Base-by-base conservation (phyloP, 345 rosid genomes). In the Eucalyptus erythrocorys region DNA sequence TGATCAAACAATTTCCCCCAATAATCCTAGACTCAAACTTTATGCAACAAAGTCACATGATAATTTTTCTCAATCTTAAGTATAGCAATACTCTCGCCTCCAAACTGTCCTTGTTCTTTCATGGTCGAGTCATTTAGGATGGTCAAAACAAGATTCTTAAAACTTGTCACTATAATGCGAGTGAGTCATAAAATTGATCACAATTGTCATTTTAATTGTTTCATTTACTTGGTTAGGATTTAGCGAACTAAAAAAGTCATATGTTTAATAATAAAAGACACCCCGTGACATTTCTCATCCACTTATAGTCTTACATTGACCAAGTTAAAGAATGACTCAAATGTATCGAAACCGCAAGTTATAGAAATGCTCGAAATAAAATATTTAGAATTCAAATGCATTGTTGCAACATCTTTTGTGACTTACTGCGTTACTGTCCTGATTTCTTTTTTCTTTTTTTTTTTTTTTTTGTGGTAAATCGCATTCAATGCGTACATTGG, bases 21-120 rank as follows among this genome's bases (percentile, higher is more conserved):
- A 9, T 14, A 16, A 68, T 68, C 21, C 37, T 34, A 21, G 43
- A 68, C 7, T 17, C 4, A 0, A 8, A 32, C 42, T 26, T 59
- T 16, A 68, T 8, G 42, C 13, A 17, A 3, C 0, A 17, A 17
- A 40, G 34, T 68, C 13, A 8, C 43, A 6, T 34, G 80, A 68
- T 32, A 32, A n/a, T 1, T 32, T 68, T 16, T 32, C 13, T 68
- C 24, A 0, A 32, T 66, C 22, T 2, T 66, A 32, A 66, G 34
- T 8, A 7, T 2, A 4, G 80, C 4, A 5, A 68, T 21, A 21
- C 5, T 32, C 42, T 68, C 8, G 24, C 80, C 80, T 68, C 1
- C 22, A 68, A 15, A 66, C 1, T 1, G 0, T 4, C 2, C 2
- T 32, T 0, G 6, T 66, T 66, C 22, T 4, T 32, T 4, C 0